phyloP scores from a whole-genome alignment of 805 yeast species.

The Lipomyces sp. region DNA sequence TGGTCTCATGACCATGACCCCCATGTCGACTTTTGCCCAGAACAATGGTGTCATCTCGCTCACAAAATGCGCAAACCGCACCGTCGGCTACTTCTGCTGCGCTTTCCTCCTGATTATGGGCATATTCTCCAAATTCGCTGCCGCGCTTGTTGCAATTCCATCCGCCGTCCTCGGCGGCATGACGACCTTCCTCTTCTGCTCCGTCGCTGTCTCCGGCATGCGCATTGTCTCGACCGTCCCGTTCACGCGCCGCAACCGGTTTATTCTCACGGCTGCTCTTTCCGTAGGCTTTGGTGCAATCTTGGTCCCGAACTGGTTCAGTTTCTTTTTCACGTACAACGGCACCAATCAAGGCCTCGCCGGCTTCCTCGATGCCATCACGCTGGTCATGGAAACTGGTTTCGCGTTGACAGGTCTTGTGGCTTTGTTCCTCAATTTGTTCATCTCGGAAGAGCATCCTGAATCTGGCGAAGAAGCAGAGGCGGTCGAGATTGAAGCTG shows the following conservation, averaged over 20 bases:
- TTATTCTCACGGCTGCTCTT: slow-evolving; percentile 67
- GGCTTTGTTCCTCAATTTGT: slow-evolving; percentile 63
- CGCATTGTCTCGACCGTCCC: slow-evolving; percentile 59
- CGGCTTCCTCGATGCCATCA: slow-evolving; percentile 72
- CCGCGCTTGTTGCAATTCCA: slow-evolving; percentile 81
- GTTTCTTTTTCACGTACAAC: slow-evolving; percentile 63
- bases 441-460: slow-evolving; percentile 61
- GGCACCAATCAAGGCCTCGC: slow-evolving; percentile 61
- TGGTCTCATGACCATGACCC: slow-evolving; percentile 82
- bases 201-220: slow-evolving; percentile 77
- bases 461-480: slow-evolving; percentile 34
- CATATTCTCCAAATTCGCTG: slow-evolving; percentile 81
- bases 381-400: slow-evolving; percentile 72
- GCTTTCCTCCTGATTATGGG: slow-evolving; percentile 87
- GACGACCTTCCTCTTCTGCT: slow-evolving; percentile 75
- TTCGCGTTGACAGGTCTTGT: slow-evolving; percentile 72
- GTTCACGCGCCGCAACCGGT: slow-evolving; percentile 74
- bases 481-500: slow-evolving; percentile 32
- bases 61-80: slow-evolving; percentile 88
- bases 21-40: slow-evolving; percentile 91
- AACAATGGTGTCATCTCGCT: slow-evolving; percentile 93
- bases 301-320: slow-evolving; percentile 69
- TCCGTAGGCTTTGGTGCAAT: slow-evolving; percentile 71
- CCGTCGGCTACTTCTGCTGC: slow-evolving; percentile 79
- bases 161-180: slow-evolving; percentile 83